Conservation (phyloP, 768 basidiomycete genomes). For the Multifurca ochricompacta region DNA sequence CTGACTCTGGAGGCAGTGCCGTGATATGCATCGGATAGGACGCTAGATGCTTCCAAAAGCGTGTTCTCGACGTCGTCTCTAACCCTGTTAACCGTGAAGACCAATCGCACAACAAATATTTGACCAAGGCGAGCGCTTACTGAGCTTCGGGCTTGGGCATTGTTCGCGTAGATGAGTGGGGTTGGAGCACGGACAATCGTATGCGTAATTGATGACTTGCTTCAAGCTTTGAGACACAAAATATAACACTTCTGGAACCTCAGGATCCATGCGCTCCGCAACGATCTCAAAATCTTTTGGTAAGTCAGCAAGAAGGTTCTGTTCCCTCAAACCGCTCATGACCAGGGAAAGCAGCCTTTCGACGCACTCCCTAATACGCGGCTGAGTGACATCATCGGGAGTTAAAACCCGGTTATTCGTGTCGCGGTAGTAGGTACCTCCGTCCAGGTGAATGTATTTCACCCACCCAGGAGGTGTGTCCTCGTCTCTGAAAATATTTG, state of each 20-base stretch:
- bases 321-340: background rate
- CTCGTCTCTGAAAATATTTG: background rate
- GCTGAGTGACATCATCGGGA: conserved; percentile 6
- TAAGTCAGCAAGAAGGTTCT: background rate
- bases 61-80: background rate
- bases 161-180: background rate
- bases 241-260: conserved; percentile 5
- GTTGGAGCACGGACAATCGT: background rate
- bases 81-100: background rate
- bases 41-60: conserved; percentile 6
- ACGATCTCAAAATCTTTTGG: conserved; percentile 6
- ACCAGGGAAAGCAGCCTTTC: background rate
- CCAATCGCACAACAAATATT: too few species aligned
- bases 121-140: background rate
- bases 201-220: conserved; percentile 6
- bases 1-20: background rate
- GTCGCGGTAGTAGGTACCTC: background rate
- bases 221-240: background rate
- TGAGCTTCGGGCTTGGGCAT: background rate
- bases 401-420: background rate
- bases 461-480: background rate
- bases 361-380: conserved; percentile 1
- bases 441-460: conserved; percentile 1
- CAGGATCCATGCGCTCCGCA: conserved; percentile 8
- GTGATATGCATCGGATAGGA: conserved; percentile 6